Percentiles rank a stretch among this genome's conserved stretches.
These are phyloP conservation scores for Quercus lobata DNA, from an alignment of 331 rosid species.

Conservation along the genomic window DNA sequence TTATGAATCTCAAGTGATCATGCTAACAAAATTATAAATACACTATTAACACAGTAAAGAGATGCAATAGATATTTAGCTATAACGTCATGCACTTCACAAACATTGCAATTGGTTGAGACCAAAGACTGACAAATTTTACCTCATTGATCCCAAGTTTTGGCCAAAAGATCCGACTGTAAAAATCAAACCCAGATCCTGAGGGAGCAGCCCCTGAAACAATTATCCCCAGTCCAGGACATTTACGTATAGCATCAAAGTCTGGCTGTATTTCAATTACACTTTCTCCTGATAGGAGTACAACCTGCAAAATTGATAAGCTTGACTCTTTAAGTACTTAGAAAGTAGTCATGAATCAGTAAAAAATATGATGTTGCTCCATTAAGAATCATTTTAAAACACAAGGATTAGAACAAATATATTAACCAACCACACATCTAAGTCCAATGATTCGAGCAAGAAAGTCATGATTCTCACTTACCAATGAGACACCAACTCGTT, in stretches of 20 bases:
- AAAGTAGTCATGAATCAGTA: background rate
- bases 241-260: constrained; percentile 45
- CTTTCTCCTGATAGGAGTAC: constrained; percentile 48
- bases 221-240: constrained; percentile 60
- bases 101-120: background rate
- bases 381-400: background rate
- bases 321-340: background rate
- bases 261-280: constrained; percentile 57
- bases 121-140: background rate
- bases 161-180: constrained; percentile 60
- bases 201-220: constrained; percentile 53
- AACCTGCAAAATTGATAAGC: constrained; percentile 42
- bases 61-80: background rate
- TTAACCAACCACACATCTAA: background rate
- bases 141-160: constrained; percentile 57
- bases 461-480: background rate
- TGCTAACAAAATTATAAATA: too few relatives aligned
- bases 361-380: background rate
- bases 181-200: constrained; percentile 59
- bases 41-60: background rate
- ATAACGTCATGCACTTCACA: background rate
- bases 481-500: background rate
- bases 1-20: too few relatives aligned
- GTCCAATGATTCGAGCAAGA: background rate
- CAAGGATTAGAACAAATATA: background rate